phyloP scores from a whole-genome alignment of 2,329 filamentous ascomycete genomes.

The Paraphaeosphaeria minitans region DNA sequence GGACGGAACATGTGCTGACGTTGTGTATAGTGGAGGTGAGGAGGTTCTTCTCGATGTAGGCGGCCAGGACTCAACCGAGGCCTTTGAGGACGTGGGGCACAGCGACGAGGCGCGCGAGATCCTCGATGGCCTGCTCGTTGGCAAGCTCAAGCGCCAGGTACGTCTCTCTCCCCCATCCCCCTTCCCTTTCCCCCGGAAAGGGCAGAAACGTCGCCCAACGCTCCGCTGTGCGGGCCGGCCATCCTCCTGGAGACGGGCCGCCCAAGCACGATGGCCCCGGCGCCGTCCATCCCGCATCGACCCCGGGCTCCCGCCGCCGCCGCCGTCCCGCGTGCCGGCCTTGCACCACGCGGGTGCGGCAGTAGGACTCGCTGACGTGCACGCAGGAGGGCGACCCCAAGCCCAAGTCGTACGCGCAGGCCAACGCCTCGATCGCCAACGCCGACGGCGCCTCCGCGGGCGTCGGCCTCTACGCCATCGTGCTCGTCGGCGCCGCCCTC shows the following conservation, averaged over 20 bases:
- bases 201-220: too few relatives aligned
- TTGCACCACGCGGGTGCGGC: too few relatives aligned
- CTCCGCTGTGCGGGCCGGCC: too few relatives aligned
- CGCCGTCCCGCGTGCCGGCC: too few relatives aligned
- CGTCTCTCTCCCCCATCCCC: neutral
- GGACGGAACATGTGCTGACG: constrained; percentile 1
- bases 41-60: constrained; percentile 96
- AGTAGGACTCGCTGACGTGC: neutral
- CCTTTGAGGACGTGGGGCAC: constrained; percentile 99
- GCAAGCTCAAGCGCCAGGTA: constrained; percentile 47
- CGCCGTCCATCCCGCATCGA: too few relatives aligned
- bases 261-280: neutral
- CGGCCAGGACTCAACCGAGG: constrained; percentile 95
- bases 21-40: constrained; percentile 82
- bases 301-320: too few relatives aligned
- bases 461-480: constrained; percentile 78
- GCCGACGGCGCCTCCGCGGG: constrained; percentile 64
- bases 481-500: constrained; percentile 75
- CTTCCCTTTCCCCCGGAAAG: too few relatives aligned
- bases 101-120: constrained; percentile 98
- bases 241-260: neutral
- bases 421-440: constrained; percentile 55
- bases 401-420: constrained; percentile 64
- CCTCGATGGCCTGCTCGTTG: constrained; percentile 61
- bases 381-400: constrained; percentile 73